A percentile compares a stretch with the other conserved stretches of the same genome.
Evolutionary conservation across 1,284 basidiomycete species (phyloP).

Genomic region (Caloboletus inedulis): DNA sequence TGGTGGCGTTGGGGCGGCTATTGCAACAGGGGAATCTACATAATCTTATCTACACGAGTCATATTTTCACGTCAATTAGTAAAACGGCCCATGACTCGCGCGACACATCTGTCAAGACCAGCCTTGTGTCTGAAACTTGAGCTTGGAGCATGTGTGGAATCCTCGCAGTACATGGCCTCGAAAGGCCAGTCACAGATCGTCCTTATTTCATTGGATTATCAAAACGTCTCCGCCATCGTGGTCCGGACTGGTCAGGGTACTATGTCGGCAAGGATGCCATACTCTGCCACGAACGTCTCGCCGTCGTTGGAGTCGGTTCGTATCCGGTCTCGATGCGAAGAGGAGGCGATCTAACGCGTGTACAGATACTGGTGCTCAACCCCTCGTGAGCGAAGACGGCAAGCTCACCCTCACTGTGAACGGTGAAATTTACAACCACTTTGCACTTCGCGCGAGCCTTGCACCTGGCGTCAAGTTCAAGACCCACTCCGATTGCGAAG

Average conservation of each 20-base stretch:
- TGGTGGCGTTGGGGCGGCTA: background rate
- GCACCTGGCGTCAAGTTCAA: slow-evolving; percentile 78
- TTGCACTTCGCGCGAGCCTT: slow-evolving; percentile 73
- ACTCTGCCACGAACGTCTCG: slow-evolving; percentile 88
- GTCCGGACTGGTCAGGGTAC: slow-evolving; percentile 96
- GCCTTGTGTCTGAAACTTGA: background rate
- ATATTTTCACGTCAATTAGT: background rate
- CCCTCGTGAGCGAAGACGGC: slow-evolving; percentile 85
- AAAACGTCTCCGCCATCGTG: slow-evolving; percentile 87
- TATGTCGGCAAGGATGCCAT: slow-evolving; percentile 79
- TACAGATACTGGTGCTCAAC: slow-evolving; percentile 95
- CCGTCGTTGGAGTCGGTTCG: slow-evolving; percentile 97
- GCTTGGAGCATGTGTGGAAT: slow-evolving; percentile 78
- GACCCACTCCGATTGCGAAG: slow-evolving; percentile 98
- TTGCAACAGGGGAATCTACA: background rate
- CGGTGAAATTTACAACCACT: slow-evolving; percentile 99
- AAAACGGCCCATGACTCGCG: slow-evolving; percentile 1
- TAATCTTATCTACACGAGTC: slow-evolving; percentile 9
- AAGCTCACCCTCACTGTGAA: slow-evolving; percentile 91
- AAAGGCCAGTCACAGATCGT: slow-evolving; percentile 67
- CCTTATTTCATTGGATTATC: slow-evolving; percentile 79
- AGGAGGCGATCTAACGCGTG: slow-evolving; percentile 10
- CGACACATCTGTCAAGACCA: background rate
- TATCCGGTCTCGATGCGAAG: slow-evolving; percentile 18
- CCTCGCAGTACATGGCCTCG: slow-evolving; percentile 76